Base-by-base conservation (phyloP, 2,329 filamentous ascomycete genomes). In the Ceratocystis ficicola region DNA sequence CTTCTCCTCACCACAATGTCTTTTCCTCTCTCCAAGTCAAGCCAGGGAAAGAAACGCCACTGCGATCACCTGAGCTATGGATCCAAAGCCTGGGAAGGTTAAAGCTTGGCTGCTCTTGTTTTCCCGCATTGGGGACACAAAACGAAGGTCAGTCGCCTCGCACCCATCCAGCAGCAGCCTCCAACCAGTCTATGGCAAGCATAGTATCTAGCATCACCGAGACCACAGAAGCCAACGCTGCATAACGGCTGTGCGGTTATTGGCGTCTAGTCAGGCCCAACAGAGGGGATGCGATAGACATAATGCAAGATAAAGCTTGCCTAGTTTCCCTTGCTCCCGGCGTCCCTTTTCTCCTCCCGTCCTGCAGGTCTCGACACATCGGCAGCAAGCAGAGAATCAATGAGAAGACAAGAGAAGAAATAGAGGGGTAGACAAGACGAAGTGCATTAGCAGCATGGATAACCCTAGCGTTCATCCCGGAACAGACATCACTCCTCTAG, bases 271-370 rank as follows among this genome's bases (percentile, higher is more conserved):
- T 25, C 48, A 50, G 17, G 25, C 48, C 48, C 48, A 50, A 12
- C 48, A 50, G 15, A 8, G 20, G 22, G 20, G 46, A 25, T 22
- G n/a, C 4, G 5, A 36, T 36, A 36, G 36, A 12, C 36, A 36
- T 10, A 41, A 41, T 41, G 12, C 36, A 41, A 41, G 36, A 15
- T 41, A 5, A 41, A 10, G 12, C 36, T 12, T 10, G 10, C 3
- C 36, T 41, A 10, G 36, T 15, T 41, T 52, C 48, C 46, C 46
- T 57, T 57, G 52, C 17, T 57, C 22, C 22, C 52, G 2, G 52
- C 10, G 22, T 57, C 52, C 52, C 52, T 57, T 57, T 57, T 57
- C 28, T 30, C 50, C 50, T 55, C 50, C 50, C 50, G 50, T 25
- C 50, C 8, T 55, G 50, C 20, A 22, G 12, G 12, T 15, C 20